These are phyloP conservation scores for Nidularia pulvinata DNA, from an alignment of 768 basidiomycete genomes.

Conservation along the genomic window DNA sequence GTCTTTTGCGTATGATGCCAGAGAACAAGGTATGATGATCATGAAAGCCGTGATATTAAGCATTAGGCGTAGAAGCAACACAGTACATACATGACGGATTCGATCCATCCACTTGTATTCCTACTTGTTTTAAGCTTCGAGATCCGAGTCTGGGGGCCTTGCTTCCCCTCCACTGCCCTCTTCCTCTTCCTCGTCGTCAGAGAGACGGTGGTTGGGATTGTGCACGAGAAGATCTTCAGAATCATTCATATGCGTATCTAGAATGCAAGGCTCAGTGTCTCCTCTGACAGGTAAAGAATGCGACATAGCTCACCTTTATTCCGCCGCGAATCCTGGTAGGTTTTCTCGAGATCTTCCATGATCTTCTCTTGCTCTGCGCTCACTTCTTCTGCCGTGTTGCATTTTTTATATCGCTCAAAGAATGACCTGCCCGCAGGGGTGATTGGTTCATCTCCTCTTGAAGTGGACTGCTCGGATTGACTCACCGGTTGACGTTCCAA, in stretches of 20 bases:
- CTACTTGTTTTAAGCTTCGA: too few species aligned
- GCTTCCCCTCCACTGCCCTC: conserved; percentile 1
- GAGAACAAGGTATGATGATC: too few species aligned
- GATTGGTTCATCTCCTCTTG: neutral
- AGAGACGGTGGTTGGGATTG: conserved; percentile 1
- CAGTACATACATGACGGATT: too few species aligned
- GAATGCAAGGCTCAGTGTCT: neutral
- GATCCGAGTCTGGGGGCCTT: neutral
- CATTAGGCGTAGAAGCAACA: too few species aligned
- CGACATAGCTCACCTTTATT: conserved; percentile 36
- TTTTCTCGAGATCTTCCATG: conserved; percentile 65
- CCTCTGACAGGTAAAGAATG: neutral
- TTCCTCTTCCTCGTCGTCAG: conserved; percentile 11
- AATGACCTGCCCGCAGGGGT: conserved; percentile 38
- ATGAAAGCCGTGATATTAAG: too few species aligned
- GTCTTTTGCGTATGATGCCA: too few species aligned
- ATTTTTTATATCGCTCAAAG: conserved; percentile 77
- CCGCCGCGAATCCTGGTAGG: conserved; percentile 56
- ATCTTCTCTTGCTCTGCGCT: conserved; percentile 62
- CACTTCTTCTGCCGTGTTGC: conserved; percentile 61
- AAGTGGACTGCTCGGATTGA: neutral
- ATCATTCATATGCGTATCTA: neutral
- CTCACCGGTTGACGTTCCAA: conserved; percentile 78
- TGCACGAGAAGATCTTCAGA: conserved; percentile 1
- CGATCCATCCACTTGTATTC: too few species aligned